Evolutionary conservation across 768 basidiomycete genomes (phyloP).

Genomic region (Boletus coccyginus): DNA sequence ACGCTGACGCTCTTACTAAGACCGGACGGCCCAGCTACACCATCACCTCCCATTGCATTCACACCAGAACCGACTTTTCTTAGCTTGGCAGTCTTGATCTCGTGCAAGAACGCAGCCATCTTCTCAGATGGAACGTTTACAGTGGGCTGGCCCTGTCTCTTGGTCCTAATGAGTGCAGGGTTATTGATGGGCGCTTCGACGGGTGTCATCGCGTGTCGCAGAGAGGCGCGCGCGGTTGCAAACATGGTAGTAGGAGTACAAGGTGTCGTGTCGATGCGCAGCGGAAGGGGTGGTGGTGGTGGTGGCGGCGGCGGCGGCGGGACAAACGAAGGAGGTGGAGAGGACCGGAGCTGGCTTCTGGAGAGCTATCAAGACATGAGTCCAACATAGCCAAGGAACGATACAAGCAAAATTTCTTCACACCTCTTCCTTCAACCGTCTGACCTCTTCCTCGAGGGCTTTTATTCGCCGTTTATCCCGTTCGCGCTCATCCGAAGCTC

Average conservation of each 20-base stretch:
- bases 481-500: conserved; percentile 40
- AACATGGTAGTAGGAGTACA: conserved; percentile 41
- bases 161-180: conserved; percentile 31
- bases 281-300: conserved; percentile 26
- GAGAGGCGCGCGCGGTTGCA: conserved; percentile 58
- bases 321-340: conserved; percentile 1
- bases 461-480: conserved; percentile 63
- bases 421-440: conserved; percentile 57
- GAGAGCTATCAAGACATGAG: conserved; percentile 41
- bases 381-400: background rate
- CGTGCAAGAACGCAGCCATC: conserved; percentile 78
- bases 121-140: conserved; percentile 76
- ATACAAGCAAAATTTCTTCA: background rate
- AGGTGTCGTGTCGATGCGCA: conserved; percentile 32
- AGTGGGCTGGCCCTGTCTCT: conserved; percentile 58
- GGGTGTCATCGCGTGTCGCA: conserved; percentile 53
- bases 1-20: conserved; percentile 30
- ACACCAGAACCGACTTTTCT: conserved; percentile 47
- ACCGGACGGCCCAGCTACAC: conserved; percentile 26
- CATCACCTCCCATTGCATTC: conserved; percentile 18
- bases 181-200: conserved; percentile 67
- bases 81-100: conserved; percentile 74
- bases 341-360: conserved; percentile 30
- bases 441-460: conserved; percentile 65
- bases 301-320: conserved; percentile 40